Conservation (phyloP, 495 filamentous ascomycete species). For the Cercophora sp. region DNA sequence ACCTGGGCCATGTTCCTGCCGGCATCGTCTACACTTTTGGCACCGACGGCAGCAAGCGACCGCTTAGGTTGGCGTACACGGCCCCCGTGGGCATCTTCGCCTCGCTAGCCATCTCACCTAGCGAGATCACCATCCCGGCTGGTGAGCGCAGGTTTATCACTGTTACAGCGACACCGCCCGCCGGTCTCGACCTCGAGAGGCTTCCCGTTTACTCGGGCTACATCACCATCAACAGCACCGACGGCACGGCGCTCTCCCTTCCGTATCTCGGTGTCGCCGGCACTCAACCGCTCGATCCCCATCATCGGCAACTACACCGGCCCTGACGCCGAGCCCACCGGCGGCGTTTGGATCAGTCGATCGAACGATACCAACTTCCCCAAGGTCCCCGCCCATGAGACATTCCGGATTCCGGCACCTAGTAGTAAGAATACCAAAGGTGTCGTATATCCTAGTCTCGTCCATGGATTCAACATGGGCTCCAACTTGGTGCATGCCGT, state of each 20-base stretch:
- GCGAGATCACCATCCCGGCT: constrained; percentile 32
- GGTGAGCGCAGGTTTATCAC: constrained; percentile 37
- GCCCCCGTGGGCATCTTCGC: constrained; percentile 35
- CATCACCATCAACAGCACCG: constrained; percentile 47
- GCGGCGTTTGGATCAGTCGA: constrained; percentile 29
- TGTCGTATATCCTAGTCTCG: constrained; percentile 26
- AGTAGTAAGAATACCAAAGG: constrained; percentile 31
- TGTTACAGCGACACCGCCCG: constrained; percentile 41
- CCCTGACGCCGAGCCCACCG: constrained; percentile 35
- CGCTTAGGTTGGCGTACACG: constrained; percentile 36
- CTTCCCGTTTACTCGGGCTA: constrained; percentile 53
- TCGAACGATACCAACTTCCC: constrained; percentile 25
- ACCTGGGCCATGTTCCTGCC: constrained; percentile 38
- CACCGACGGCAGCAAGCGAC: constrained; percentile 22
- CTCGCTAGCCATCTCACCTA: constrained; percentile 27
- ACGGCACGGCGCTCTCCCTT: constrained; percentile 44
- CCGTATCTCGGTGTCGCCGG: constrained; percentile 52
- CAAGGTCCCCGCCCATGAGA: constrained; percentile 30
- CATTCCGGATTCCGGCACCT: constrained; percentile 38
- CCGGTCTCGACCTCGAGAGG: constrained; percentile 33
- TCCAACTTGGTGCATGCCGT: constrained; percentile 41
- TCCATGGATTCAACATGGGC: constrained; percentile 38
- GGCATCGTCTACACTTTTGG: constrained; percentile 43
- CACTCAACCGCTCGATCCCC: constrained; percentile 33
- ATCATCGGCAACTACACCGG: constrained; percentile 36